Base-by-base conservation (phyloP, 2,329 filamentous ascomycete species). In the Alternaria gaisen region DNA sequence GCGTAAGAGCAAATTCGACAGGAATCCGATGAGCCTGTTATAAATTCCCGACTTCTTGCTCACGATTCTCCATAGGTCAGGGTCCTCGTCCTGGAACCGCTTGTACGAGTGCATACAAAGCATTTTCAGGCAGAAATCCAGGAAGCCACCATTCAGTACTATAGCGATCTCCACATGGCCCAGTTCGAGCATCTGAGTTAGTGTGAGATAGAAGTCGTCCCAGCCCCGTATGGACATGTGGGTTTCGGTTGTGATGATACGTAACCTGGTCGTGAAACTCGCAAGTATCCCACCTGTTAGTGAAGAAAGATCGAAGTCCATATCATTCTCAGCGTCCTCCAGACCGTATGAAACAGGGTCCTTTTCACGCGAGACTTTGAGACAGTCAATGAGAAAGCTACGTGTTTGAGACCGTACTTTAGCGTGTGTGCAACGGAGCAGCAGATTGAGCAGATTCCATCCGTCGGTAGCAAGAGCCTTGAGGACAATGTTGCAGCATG, bases 381-480 rank as follows among this genome's bases (percentile, higher is more conserved):
- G 69, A 52, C 72, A 62, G 9, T 77, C 73, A 14, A 78, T 57
- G 12, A 80, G 44, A 38, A 79, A 67, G n/a, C 63, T 53, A 11
- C 71, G 69, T 9, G 64, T 71, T 30, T 70, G 70, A 30, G 69
- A 63, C 41, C 77, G 75, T 34, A 79, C 61, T 47, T 69, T 74
- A 34, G 63, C 42, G 42, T 77, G 69, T 7, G 65, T 56, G 48
- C 70, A 74, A 46, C 72, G 71, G 44, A 80, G 32, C 3, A 94
- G 75, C 36, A 94, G 74, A 64, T 88, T 87, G 40, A 87, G 84
- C n/a, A 93, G 80, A 4, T 86, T 83, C 24, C 85, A 83, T 0
- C 83, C 83, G 28, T 87, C 84, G 3, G 78, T 73, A 28, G 77
- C 77, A 58, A 91, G 86, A 81, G 91, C 93, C 44, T 86, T 80